Conservation (phyloP, 2,329 filamentous ascomycete species). For the Cercospora nicotianae region DNA sequence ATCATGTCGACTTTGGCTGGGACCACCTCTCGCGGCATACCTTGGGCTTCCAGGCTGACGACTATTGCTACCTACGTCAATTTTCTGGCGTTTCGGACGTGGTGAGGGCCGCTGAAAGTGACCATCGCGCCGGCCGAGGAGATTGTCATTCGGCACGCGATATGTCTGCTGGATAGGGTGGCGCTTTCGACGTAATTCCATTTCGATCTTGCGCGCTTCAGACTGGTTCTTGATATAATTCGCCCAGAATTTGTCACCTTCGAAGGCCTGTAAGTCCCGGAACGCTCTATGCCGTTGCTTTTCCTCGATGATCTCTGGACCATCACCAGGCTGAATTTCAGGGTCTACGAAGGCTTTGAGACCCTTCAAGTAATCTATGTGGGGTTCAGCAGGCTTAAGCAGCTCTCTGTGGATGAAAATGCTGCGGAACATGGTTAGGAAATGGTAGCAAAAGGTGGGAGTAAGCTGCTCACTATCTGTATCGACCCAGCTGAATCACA, state of each 20-base stretch:
- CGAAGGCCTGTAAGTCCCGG: slow-evolving; percentile 10
- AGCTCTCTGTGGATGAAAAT: slow-evolving; percentile 22
- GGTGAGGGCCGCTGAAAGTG: not conserved
- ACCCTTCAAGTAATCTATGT: slow-evolving; percentile 20
- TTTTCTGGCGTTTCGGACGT: not conserved
- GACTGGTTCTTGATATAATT: slow-evolving; percentile 17
- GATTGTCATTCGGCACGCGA: not conserved
- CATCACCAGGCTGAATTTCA: slow-evolving; percentile 13
- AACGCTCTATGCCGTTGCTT: slow-evolving; percentile 21
- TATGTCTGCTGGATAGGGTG: not conserved
- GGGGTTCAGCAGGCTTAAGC: slow-evolving; percentile 19
- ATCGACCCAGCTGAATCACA: slow-evolving; percentile 27
- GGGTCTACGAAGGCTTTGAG: not conserved
- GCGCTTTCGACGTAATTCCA: not conserved
- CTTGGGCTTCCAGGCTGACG: not conserved
- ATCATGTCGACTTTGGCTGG: not conserved
- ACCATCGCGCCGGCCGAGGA: not conserved
- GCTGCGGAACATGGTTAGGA: slow-evolving; percentile 13
- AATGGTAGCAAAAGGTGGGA: not conserved
- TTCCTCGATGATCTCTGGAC: not conserved
- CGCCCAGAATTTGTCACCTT: slow-evolving; percentile 14
- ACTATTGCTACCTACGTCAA: not conserved
- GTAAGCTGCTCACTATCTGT: slow-evolving; percentile 25
- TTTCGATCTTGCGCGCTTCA: slow-evolving; percentile 17
- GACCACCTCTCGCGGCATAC: not conserved